These are phyloP conservation scores for Harringtonia aguacate DNA, from an alignment of 2,329 filamentous ascomycete species.

Conservation along the genomic window DNA sequence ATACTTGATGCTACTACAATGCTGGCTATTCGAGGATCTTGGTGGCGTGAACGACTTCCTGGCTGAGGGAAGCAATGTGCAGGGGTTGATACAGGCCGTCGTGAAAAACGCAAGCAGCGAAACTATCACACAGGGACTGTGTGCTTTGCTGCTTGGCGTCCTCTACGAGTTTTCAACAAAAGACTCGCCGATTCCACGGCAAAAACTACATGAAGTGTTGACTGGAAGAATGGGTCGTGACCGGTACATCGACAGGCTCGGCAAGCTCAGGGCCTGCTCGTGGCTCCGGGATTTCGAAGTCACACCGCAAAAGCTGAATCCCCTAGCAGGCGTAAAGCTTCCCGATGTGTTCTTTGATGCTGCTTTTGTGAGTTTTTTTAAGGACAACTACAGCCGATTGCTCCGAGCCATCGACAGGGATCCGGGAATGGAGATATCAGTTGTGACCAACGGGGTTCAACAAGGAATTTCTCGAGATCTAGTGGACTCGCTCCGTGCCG, in stretches of 20 bases:
- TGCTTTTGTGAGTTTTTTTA: constrained; percentile 85
- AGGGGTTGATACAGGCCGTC: constrained; percentile 68
- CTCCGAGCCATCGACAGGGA: constrained; percentile 81
- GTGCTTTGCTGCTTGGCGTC: constrained; percentile 73
- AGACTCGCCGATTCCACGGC: constrained; percentile 80
- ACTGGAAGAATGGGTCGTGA: constrained; percentile 70
- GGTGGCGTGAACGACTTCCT: constrained; percentile 90
- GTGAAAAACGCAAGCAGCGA: constrained; percentile 51
- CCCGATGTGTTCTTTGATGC: constrained; percentile 80
- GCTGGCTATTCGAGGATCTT: constrained; percentile 87
- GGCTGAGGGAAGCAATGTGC: constrained; percentile 83
- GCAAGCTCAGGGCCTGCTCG: constrained; percentile 65
- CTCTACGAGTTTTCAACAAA: constrained; percentile 97
- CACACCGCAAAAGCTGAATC: constrained; percentile 55
- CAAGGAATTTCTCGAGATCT: constrained; percentile 91
- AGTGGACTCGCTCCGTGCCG: constrained; percentile 70
- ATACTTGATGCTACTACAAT: constrained; percentile 79
- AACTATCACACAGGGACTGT: constrained; percentile 67
- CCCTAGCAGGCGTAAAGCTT: constrained; percentile 38
- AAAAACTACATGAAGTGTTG: constrained; percentile 70
- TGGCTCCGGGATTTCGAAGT: constrained; percentile 86
- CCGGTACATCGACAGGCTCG: constrained; percentile 74
- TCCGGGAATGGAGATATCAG: constrained; percentile 74
- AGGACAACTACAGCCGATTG: constrained; percentile 87
- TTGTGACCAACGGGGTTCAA: constrained; percentile 67